Percentiles rank a stretch among this genome's conserved stretches.
Conservation (phyloP, 1,284 basidiomycete species). For the Trichosporon ovoides region DNA sequence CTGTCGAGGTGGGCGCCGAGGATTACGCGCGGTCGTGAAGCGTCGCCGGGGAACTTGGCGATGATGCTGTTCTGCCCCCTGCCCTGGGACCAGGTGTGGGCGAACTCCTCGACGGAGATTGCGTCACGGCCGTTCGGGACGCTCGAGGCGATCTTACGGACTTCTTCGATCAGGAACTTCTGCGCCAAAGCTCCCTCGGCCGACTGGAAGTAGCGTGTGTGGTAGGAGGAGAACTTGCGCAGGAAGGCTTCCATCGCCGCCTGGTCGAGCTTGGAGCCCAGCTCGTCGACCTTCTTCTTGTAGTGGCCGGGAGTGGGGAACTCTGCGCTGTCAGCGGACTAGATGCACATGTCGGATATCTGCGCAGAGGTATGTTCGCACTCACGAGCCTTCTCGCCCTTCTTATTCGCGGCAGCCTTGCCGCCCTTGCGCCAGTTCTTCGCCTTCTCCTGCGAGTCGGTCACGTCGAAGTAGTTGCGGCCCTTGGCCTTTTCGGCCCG, state of each 20-base stretch:
- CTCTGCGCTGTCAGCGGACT: background rate
- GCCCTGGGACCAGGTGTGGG: background rate
- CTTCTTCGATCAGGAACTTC: background rate
- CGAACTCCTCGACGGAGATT: background rate
- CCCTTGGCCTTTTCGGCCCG: background rate
- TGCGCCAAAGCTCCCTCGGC: background rate
- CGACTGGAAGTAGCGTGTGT: background rate
- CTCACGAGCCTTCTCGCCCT: too few species aligned
- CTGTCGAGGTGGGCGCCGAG: background rate
- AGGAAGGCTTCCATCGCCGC: too few species aligned
- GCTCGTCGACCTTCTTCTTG: background rate
- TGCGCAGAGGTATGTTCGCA: too few species aligned
- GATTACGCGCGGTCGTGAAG: background rate
- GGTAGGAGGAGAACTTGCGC: background rate
- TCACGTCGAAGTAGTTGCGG: background rate
- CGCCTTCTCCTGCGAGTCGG: background rate
- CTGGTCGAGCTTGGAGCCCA: background rate
- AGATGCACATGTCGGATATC: too few species aligned
- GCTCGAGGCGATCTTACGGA: background rate
- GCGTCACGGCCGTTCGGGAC: background rate
- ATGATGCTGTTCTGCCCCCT: background rate
- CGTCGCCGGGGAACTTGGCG: background rate
- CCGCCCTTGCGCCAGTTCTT: too few species aligned
- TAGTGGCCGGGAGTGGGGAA: background rate
- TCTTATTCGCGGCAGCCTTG: background rate